These are phyloP conservation scores for Pleurotus eryngii DNA, from an alignment of 768 basidiomycete species.

Conservation along the genomic window DNA sequence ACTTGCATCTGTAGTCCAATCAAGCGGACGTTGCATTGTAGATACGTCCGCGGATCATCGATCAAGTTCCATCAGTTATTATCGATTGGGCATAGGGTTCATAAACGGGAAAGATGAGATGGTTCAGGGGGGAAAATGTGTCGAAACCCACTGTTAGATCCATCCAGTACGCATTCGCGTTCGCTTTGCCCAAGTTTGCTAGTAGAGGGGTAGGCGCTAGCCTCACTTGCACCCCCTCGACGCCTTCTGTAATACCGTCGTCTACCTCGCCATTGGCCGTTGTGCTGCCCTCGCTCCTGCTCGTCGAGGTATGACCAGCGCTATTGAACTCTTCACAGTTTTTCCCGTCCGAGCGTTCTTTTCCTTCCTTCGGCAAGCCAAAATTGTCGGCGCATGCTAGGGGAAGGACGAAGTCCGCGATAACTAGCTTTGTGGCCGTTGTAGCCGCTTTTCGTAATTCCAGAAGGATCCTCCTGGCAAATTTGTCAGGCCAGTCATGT, in stretches of 20 bases:
- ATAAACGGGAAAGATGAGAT: not conserved
- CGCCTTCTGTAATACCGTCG: constrained; percentile 26
- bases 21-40: not conserved
- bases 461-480: constrained; percentile 43
- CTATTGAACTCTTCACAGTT: not conserved
- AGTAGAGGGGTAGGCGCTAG: constrained; percentile 62
- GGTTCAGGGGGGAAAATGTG: not conserved
- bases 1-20: constrained; percentile 56
- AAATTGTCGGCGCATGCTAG: constrained; percentile 62
- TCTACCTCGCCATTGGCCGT: constrained; percentile 13
- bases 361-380: constrained; percentile 3
- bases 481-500: constrained; percentile 76
- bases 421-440: constrained; percentile 54
- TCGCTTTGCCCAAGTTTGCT: constrained; percentile 72
- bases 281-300: not conserved
- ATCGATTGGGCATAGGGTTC: constrained; percentile 3
- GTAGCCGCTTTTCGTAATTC: constrained; percentile 43
- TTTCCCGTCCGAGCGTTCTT: not conserved
- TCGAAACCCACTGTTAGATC: constrained; percentile 53
- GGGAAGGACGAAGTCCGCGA: constrained; percentile 71
- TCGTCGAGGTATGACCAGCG: not conserved
- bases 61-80: not conserved
- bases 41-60: not conserved
- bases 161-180: constrained; percentile 66
- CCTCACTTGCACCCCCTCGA: constrained; percentile 50